Percentiles rank a stretch among this genome's conserved stretches.
Evolutionary conservation across 2,329 filamentous ascomycete species (phyloP).

Genomic region (Talaromyces sp.): DNA sequence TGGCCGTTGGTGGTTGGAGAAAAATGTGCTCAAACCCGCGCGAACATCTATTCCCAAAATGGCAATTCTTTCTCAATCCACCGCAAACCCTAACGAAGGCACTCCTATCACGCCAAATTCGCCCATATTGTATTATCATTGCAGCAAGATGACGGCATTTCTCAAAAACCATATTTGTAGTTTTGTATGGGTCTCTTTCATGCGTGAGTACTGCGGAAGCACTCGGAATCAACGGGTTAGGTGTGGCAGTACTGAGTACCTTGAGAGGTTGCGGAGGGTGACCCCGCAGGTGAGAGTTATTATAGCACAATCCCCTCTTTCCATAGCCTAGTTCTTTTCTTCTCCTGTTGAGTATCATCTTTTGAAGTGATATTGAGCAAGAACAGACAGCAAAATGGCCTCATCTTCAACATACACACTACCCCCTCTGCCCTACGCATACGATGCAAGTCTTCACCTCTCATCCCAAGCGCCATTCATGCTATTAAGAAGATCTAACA

Average conservation of each 20-base stretch:
- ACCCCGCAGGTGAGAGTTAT: background rate
- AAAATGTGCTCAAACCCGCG: constrained; percentile 9
- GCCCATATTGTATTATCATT: background rate
- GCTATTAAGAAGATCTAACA: background rate
- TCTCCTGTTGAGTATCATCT: background rate
- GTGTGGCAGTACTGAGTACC: background rate
- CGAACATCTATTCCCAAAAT: background rate
- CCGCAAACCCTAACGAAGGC: background rate
- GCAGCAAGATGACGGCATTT: background rate
- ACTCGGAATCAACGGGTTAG: background rate
- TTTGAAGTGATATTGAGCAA: background rate
- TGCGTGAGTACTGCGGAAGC: background rate
- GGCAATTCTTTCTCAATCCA: background rate
- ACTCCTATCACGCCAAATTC: background rate
- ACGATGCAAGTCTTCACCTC: constrained; percentile 54
- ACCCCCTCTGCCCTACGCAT: constrained; percentile 62
- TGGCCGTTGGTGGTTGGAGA: background rate
- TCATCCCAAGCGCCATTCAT: background rate
- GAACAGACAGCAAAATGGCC: constrained; percentile 16
- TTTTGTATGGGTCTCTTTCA: background rate
- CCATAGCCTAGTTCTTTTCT: background rate
- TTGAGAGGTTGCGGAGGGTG: background rate
- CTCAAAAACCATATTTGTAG: background rate
- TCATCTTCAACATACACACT: constrained; percentile 50
- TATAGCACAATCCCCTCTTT: background rate